Evolutionary conservation across 139 green algal genomes (phyloP), one percentile per base, ranked within the genome.

Genomic region (Tetraselmis striata): DNA sequence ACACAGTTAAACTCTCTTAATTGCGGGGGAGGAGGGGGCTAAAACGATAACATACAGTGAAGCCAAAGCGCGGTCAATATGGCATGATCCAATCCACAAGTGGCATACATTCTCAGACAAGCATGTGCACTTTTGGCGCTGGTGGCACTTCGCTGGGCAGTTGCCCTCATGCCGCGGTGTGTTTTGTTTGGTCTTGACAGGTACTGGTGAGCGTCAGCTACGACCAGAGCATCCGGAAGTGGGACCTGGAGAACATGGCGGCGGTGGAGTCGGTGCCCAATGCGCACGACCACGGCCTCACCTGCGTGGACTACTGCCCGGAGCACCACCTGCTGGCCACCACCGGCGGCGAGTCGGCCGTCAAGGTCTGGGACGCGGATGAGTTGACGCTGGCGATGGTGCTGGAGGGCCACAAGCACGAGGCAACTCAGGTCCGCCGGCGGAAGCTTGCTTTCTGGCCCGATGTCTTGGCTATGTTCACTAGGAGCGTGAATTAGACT

Each of bases 241-340:
- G 91, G 91, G 89, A 93, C 84, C 87, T 95, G 58, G 86, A 88
- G 31, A 93, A 82, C 31, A 90, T 93, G 86, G 91, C 92, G 83
- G 86, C 83, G 0, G 59, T 94, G 30, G 75, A 81, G 26, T 77
- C 81, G 1, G 83, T 89, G 31, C 76, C 77, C 58, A 80, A 87
- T 45, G 89, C 87, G 22, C 90, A 92, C 59, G 83, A 89, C 82
- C 87, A 84, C 1, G 78, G 86, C 29, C 83, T 94, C 26, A 84
- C 90, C 75, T 89, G 89, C 82, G 67, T 93, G 11, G 86, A 91
- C 75, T 90, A 90, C 80, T 89, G 78, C 31, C 31, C 86, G 45
- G 79, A 86, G 28, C 80, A 77, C 18, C 67, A 89, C 0, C 84
- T 92, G 77, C 31, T 92, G 27, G 88, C 90, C 32, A 92, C 89